A percentile compares a stretch with the other conserved stretches of the same genome.
phyloP scores from a whole-genome alignment of 331 rosid genomes.

The Cydonia oblonga region DNA sequence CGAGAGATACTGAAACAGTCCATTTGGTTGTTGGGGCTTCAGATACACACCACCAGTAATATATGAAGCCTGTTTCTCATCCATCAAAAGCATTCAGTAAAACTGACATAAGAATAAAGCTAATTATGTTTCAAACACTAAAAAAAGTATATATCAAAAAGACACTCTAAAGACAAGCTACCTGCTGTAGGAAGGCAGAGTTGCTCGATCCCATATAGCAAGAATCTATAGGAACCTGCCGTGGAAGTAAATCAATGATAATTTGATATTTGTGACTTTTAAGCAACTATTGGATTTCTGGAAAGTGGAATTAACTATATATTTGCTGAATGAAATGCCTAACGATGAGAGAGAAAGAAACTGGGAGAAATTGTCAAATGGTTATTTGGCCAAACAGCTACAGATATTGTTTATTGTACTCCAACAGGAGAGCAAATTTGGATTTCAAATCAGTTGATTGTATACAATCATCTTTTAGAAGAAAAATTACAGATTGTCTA shows the following conservation, averaged over 20 bases:
- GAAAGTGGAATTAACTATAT: not conserved
- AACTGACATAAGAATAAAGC: constrained; percentile 9
- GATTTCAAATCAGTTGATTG: not conserved
- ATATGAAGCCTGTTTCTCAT: constrained; percentile 63
- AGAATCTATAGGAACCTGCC: constrained; percentile 89
- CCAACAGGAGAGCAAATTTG: not conserved
- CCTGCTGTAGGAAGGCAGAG: constrained; percentile 98
- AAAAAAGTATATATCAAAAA: constrained; percentile 1
- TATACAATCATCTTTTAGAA: not conserved
- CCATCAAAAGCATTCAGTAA: constrained; percentile 12
- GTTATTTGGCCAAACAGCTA: not conserved
- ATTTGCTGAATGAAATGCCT: not conserved
- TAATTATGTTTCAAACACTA: constrained; percentile 5
- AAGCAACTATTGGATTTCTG: not conserved
- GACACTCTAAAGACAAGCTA: too few relatives aligned
- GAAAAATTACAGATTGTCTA: not conserved
- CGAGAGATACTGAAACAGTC: constrained; percentile 34
- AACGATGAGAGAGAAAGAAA: not conserved
- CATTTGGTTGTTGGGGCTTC: constrained; percentile 83
- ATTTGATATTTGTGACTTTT: too few relatives aligned
- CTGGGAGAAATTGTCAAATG: not conserved
- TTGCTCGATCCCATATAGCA: constrained; percentile 73
- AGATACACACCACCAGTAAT: constrained; percentile 89
- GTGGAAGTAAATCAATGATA: not conserved
- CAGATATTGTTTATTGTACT: not conserved